Evolutionary conservation across 2,329 filamentous ascomycete species (phyloP).

Genomic region (Fusarium nisikadoi): DNA sequence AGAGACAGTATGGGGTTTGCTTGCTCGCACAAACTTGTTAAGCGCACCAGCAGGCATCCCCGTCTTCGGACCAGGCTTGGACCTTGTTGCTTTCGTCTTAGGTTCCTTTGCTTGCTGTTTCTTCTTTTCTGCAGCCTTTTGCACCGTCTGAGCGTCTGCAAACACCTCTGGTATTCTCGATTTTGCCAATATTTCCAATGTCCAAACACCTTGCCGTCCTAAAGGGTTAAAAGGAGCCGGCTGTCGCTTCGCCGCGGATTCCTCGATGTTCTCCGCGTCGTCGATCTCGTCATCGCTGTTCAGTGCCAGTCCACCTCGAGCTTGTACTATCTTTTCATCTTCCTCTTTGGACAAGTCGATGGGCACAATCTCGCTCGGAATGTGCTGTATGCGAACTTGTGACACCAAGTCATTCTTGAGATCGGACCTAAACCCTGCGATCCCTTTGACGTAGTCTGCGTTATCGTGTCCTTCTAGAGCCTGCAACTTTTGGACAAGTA

Average conservation of each 20-base stretch:
- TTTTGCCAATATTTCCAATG: constrained; percentile 50
- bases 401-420: constrained; percentile 77
- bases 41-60: constrained; percentile 48
- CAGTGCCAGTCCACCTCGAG: constrained; percentile 66
- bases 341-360: constrained; percentile 80
- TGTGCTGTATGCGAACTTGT: constrained; percentile 82
- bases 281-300: constrained; percentile 74
- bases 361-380: constrained; percentile 79
- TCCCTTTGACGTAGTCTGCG: constrained; percentile 68
- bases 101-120: constrained; percentile 23
- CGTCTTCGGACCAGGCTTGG: constrained; percentile 31
- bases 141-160: constrained; percentile 44
- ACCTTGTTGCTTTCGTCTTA: constrained; percentile 29
- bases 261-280: constrained; percentile 48
- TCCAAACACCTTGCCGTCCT: constrained; percentile 59
- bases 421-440: constrained; percentile 76
- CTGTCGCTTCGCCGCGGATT: background rate
- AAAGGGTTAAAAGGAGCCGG: constrained; percentile 69
- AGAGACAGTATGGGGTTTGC: constrained; percentile 46
- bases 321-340: constrained; percentile 65
- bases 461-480: constrained; percentile 41
- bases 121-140: constrained; percentile 1
- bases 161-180: constrained; percentile 42
- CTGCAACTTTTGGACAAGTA: constrained; percentile 71
- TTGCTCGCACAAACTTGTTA: constrained; percentile 55